Conservation (phyloP, 2,329 filamentous ascomycete genomes). For the Fusarium sp. region DNA sequence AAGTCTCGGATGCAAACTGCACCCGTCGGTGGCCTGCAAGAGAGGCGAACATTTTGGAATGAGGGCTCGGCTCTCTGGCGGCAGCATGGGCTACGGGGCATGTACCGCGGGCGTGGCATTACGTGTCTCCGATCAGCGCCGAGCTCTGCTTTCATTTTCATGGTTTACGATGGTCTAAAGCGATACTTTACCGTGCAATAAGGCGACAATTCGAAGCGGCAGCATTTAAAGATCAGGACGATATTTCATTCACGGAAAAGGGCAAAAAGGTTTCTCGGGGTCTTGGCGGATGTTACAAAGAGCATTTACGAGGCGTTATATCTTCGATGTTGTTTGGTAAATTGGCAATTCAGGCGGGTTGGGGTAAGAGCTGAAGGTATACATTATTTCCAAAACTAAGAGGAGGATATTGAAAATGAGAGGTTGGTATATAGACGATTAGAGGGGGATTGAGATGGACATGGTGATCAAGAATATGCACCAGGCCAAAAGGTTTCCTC, state of each 20-base stretch:
- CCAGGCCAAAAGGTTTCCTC: background rate
- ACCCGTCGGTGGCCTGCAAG: slow-evolving; percentile 65
- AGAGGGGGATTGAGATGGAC: slow-evolving; percentile 2
- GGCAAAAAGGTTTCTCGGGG: slow-evolving; percentile 11
- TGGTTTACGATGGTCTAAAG: slow-evolving; percentile 89
- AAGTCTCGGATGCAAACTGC: slow-evolving; percentile 97
- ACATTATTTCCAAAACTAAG: background rate
- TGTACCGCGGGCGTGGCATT: slow-evolving; percentile 95
- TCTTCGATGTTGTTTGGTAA: background rate
- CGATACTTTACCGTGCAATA: slow-evolving; percentile 63
- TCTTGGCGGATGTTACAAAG: slow-evolving; percentile 4
- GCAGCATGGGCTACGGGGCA: slow-evolving; percentile 79
- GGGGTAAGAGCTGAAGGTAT: slow-evolving; percentile 14
- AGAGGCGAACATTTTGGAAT: slow-evolving; percentile 71
- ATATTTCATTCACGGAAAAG: slow-evolving; percentile 5
- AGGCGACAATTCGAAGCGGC: background rate
- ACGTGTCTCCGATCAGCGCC: slow-evolving; percentile 87
- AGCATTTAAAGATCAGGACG: background rate
- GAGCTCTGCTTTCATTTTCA: slow-evolving; percentile 98
- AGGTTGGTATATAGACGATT: slow-evolving; percentile 13
- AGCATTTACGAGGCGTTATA: slow-evolving; percentile 40
- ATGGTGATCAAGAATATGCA: background rate
- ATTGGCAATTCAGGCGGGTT: slow-evolving; percentile 5
- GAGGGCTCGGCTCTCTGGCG: slow-evolving; percentile 80
- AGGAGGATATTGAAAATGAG: background rate